These are phyloP conservation scores for Fusarium sp. DNA, from an alignment of 2,329 filamentous ascomycete species.

Conservation along the genomic window DNA sequence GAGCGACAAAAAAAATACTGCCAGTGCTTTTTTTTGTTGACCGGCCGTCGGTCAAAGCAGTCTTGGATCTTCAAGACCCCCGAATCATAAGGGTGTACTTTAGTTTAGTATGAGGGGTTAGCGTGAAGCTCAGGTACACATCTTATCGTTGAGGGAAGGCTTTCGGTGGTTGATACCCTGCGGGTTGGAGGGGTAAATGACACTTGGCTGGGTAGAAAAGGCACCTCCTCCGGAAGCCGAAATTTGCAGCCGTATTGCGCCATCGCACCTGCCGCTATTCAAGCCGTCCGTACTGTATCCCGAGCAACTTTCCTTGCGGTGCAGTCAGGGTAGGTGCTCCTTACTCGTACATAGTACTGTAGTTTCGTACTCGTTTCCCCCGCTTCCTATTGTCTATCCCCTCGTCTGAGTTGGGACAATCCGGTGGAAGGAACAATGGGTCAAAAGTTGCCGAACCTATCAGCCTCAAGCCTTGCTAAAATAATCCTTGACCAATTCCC, in stretches of 20 bases:
- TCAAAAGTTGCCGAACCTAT: slow-evolving; percentile 36
- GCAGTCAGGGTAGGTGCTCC: slow-evolving; percentile 4
- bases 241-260: slow-evolving; percentile 41
- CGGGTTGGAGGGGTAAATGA: slow-evolving; percentile 41
- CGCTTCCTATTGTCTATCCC: slow-evolving; percentile 18
- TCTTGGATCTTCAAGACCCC: slow-evolving; percentile 23
- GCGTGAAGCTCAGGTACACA: slow-evolving; percentile 26
- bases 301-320: neutral
- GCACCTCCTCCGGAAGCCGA: slow-evolving; percentile 29
- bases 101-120: slow-evolving; percentile 5
- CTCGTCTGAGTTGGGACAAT: slow-evolving; percentile 23
- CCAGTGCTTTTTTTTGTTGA: slow-evolving; percentile 24
- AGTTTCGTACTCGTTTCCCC: slow-evolving; percentile 28
- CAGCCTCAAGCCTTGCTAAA: slow-evolving; percentile 25
- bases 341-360: slow-evolving; percentile 8
- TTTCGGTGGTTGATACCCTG: slow-evolving; percentile 29
- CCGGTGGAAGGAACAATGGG: slow-evolving; percentile 23
- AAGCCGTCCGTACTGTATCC: neutral
- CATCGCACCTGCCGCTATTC: slow-evolving; percentile 37
- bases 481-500: slow-evolving; percentile 42
- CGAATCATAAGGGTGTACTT: slow-evolving; percentile 34
- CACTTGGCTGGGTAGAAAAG: slow-evolving; percentile 32
- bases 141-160: slow-evolving; percentile 32
- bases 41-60: slow-evolving; percentile 38
- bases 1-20: slow-evolving; percentile 20